Base-by-base conservation (phyloP, 306 rosid species). In the Prunus fruticosa region DNA sequence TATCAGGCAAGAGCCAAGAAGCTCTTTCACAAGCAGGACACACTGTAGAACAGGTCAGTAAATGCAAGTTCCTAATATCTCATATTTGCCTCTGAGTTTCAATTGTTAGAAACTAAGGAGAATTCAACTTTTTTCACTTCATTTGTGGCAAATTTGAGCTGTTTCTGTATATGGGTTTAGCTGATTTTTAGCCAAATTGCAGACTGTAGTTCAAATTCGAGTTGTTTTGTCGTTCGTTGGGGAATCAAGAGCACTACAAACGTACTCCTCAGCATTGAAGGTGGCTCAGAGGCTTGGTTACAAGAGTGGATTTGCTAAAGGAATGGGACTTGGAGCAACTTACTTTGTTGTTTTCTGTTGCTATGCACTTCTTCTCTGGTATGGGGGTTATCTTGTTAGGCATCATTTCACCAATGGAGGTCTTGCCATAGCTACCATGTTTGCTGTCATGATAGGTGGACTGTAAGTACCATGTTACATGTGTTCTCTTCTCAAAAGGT, bases 351-450 rank as follows among this genome's bases (percentile, higher is more conserved):
- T 95, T 43, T 95, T 95, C 84, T 95, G 98, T 75, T 90, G 97
- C 53, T 95, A 95, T 73, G 98, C 98, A 1, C 98, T 95, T 88
- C 87, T 95, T 62, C 90, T 95, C 1, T 95, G 98, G 98, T 95
- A 92, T 61, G 98, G 98, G 32, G 98, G 98, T 65, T 95, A 89
- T 84, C 89, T 95, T 7, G 97, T 95, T 50, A 80, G 98, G 80
- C 98, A 95, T 78, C 91, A 89, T 71, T 80, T 81, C 73, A 95
- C 98, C 81, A 95, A 95, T 74, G 98, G 98, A 73, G 98, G 98
- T 68, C 97, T 95, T 69, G 98, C 97, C 84, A 92, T 95, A 56
- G 86, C 98, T 79, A 95, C 98, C 72, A 95, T 95, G 98, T 95
- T 95, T 78, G 93, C 97, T 11, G 98, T 95, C 75, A 92, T 90